Evolutionary conservation across 1,139 yeast species (phyloP).

Genomic region (Diutina siamensis): DNA sequence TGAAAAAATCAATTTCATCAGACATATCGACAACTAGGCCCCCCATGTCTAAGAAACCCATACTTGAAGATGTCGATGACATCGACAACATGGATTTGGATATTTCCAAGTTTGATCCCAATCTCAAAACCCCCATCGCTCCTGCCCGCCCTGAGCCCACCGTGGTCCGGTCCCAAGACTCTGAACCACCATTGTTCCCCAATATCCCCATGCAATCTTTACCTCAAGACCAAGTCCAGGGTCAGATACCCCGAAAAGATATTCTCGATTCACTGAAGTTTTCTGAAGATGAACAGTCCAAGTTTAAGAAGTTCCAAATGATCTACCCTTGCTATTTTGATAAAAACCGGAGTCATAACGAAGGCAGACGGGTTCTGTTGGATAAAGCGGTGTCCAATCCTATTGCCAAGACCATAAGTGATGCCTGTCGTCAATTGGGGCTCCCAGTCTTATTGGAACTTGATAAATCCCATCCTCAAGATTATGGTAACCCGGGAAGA

Average conservation of each 20-base stretch:
- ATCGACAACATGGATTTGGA: slow-evolving; percentile 91
- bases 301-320: slow-evolving; percentile 57
- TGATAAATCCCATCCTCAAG: slow-evolving; percentile 89
- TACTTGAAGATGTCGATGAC: slow-evolving; percentile 74
- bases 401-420: slow-evolving; percentile 69
- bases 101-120: slow-evolving; percentile 81
- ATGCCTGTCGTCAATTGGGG: slow-evolving; percentile 40
- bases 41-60: slow-evolving; percentile 41
- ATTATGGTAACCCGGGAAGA: slow-evolving; percentile 94
- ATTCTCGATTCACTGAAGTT: slow-evolving; percentile 28
- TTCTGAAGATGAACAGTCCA: slow-evolving; percentile 41
- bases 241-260: slow-evolving; percentile 11
- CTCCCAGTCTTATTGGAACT: slow-evolving; percentile 57
- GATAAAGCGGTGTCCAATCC: slow-evolving; percentile 75
- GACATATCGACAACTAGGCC: no score
- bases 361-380: slow-evolving; percentile 73
- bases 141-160: slow-evolving; percentile 44
- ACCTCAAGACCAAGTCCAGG: slow-evolving; percentile 5
- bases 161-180: slow-evolving; percentile 55
- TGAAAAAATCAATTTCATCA: neutral
- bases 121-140: slow-evolving; percentile 54
- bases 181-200: slow-evolving; percentile 18
- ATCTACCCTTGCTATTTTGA: slow-evolving; percentile 93
- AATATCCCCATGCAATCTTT: slow-evolving; percentile 11
- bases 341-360: slow-evolving; percentile 54